Percentiles rank a stretch among this genome's conserved stretches.
Conservation (phyloP, 2,329 filamentous ascomycete species). For the Periconia sp. region DNA sequence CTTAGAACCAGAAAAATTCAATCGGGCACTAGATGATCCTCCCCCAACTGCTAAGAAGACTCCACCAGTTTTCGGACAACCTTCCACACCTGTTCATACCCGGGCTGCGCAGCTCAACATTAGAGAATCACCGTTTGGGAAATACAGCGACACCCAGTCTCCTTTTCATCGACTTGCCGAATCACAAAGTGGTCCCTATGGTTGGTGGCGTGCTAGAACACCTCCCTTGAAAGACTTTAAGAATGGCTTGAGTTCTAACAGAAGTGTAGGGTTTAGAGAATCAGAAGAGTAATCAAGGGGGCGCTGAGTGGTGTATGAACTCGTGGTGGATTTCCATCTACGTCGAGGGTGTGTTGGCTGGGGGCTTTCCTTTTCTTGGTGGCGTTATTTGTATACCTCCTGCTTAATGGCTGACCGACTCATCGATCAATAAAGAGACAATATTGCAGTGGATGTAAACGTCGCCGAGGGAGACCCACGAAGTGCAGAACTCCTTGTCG, state of each 20-base stretch:
- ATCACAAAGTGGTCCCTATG: neutral
- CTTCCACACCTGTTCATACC: slow-evolving; percentile 4
- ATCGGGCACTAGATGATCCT: neutral
- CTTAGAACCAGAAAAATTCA: neutral
- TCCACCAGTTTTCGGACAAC: slow-evolving; percentile 10
- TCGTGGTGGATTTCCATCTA: too few relatives aligned
- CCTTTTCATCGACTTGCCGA: slow-evolving; percentile 6
- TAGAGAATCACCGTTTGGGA: slow-evolving; percentile 9
- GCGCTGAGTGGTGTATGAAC: too few relatives aligned
- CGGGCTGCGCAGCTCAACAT: slow-evolving; percentile 6
- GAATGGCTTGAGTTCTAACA: neutral
- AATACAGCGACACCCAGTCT: slow-evolving; percentile 8
- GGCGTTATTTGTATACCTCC: too few relatives aligned
- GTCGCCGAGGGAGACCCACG: too few relatives aligned
- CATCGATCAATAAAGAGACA: too few relatives aligned
- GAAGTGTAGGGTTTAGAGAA: neutral
- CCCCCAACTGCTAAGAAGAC: neutral
- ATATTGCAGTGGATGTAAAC: too few relatives aligned
- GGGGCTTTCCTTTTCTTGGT: too few relatives aligned
- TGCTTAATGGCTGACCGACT: too few relatives aligned
- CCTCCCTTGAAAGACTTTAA: neutral
- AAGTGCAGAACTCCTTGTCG: too few relatives aligned
- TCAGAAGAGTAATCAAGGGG: too few relatives aligned
- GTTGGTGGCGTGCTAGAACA: neutral
- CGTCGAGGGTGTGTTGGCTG: too few relatives aligned